Evolutionary conservation across 176 grass and related monocot genomes (phyloP).

Genomic region (Carex littledalei): DNA sequence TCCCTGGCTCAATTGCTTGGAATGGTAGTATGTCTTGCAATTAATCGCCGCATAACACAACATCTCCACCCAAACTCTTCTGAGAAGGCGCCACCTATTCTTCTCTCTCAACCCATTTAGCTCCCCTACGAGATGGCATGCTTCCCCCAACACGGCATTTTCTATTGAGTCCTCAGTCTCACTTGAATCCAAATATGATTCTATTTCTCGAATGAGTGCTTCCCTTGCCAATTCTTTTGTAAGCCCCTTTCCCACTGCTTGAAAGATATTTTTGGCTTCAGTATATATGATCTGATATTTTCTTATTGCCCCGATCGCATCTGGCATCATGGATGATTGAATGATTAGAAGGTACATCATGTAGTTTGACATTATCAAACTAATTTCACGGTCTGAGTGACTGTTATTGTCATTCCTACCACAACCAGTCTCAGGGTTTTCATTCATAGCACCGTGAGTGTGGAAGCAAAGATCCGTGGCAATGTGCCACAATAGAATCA

Average conservation of each 20-base stretch:
- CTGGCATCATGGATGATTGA: slow-evolving; percentile 2
- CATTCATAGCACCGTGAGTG: not conserved
- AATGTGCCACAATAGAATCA: slow-evolving; percentile 37
- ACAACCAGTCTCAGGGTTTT: not conserved
- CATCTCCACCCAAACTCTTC: no score
- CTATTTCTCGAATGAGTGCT: not conserved
- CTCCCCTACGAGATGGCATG: no score
- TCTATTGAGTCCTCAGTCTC: no score
- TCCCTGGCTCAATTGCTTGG: no score
- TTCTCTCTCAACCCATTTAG: no score
- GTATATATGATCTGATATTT: not conserved
- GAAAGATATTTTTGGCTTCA: slow-evolving; percentile 20
- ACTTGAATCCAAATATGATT: no score
- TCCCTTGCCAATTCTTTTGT: not conserved
- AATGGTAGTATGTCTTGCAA: no score
- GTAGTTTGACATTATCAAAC: slow-evolving; percentile 3
- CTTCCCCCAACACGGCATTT: no score
- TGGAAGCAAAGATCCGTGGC: slow-evolving; percentile 25
- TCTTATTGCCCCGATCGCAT: slow-evolving; percentile 17
- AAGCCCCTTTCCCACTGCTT: not conserved
- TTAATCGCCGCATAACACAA: no score
- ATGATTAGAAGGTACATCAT: slow-evolving; percentile 25
- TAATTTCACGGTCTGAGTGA: not conserved
- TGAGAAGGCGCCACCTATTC: no score
- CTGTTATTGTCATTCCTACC: not conserved